A percentile compares a stretch with the other conserved stretches of the same genome.
Evolutionary conservation across 257 asterid genomes (phyloP).

Genomic region (Petunia secreta): DNA sequence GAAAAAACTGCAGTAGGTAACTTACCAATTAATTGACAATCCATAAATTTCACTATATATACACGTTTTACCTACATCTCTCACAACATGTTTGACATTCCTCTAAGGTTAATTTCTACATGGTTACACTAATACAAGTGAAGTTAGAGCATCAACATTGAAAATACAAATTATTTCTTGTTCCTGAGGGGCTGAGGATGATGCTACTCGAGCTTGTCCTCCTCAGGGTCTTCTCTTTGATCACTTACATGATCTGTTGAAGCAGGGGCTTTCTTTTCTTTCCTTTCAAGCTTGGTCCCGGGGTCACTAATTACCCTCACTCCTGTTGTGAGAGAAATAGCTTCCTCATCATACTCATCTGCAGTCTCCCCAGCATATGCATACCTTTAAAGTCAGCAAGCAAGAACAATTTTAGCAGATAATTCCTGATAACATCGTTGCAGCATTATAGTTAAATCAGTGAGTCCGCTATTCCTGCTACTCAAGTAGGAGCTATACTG

Average conservation of each 20-base stretch:
- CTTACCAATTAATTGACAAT: too few relatives aligned
- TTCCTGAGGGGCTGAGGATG: not conserved
- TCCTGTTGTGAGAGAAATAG: conserved; percentile 44
- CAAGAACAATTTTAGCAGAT: conserved; percentile 5
- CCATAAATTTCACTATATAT: not conserved
- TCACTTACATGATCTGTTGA: conserved; percentile 28
- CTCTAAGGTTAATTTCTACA: not conserved
- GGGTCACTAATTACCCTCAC: conserved; percentile 25
- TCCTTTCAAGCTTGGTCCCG: conserved; percentile 42
- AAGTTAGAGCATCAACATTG: not conserved
- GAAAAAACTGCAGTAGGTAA: too few relatives aligned
- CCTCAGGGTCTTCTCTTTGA: conserved; percentile 38
- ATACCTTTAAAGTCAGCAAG: conserved; percentile 28
- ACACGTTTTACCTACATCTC: not conserved
- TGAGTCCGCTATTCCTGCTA: not conserved
- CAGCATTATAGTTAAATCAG: not conserved
- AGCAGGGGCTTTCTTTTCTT: conserved; percentile 36
- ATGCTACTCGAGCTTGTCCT: conserved; percentile 43
- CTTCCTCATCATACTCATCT: conserved; percentile 47
- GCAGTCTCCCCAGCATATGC: conserved; percentile 39
- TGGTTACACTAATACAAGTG: not conserved
- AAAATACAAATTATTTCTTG: not conserved
- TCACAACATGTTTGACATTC: not conserved
- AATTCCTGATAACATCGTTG: not conserved
- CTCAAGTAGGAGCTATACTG: not conserved